A percentile compares a stretch with the other conserved stretches of the same genome.
Evolutionary conservation across 306 rosid genomes (phyloP).

Genomic region (Malus sieversii): DNA sequence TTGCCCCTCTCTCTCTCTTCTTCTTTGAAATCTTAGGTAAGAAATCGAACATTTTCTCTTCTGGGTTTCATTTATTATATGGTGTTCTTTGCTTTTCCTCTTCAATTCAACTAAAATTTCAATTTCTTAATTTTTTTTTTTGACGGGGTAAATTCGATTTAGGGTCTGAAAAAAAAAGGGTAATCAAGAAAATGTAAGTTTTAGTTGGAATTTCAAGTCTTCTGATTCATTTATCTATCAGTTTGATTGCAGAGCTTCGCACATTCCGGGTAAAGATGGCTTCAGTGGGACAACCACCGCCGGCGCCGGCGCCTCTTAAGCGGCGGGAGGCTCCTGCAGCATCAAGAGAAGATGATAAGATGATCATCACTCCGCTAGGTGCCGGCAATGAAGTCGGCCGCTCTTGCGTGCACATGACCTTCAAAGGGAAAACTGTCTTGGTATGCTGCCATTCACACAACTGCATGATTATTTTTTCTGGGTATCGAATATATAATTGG

Average conservation of each 20-base stretch:
- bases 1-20: background rate
- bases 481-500: background rate
- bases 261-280: conserved; percentile 24
- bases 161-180: background rate
- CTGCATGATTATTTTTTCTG: background rate
- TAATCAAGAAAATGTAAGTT: background rate
- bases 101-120: background rate
- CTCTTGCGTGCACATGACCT: conserved; percentile 79
- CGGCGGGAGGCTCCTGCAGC: conserved; percentile 39
- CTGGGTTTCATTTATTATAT: background rate
- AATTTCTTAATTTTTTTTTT: background rate
- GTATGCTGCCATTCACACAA: conserved; percentile 16
- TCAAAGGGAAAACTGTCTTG: conserved; percentile 58
- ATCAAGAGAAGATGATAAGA: conserved; percentile 61
- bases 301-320: conserved; percentile 42
- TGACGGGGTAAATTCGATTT: background rate
- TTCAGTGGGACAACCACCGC: conserved; percentile 34
- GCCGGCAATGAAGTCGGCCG: conserved; percentile 97
- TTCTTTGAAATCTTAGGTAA: background rate
- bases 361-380: conserved; percentile 69
- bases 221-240: background rate
- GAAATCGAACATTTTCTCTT: background rate
- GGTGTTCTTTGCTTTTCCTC: background rate
- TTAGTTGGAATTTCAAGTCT: background rate
- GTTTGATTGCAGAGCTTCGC: background rate